These are phyloP conservation scores for Candida wancherniae DNA, from an alignment of 805 yeast species.

Conservation along the genomic window DNA sequence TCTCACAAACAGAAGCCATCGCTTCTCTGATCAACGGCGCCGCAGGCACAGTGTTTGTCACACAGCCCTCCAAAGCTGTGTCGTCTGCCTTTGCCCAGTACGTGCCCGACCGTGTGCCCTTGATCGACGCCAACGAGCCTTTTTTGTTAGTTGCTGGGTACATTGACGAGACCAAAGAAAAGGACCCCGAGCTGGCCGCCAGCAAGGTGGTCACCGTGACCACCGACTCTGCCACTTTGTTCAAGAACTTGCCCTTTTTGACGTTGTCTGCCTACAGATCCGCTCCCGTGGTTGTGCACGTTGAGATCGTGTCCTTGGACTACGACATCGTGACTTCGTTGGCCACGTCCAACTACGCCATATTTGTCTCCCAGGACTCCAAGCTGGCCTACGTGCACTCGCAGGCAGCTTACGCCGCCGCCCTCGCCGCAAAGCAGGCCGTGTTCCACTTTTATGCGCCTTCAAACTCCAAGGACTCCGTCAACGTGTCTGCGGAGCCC, in stretches of 20 bases:
- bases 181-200: constrained; percentile 12
- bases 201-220: constrained; percentile 39
- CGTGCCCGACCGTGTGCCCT: constrained; percentile 20
- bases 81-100: constrained; percentile 26
- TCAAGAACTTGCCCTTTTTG: constrained; percentile 59
- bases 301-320: constrained; percentile 55
- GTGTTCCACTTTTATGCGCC: constrained; percentile 68
- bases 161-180: constrained; percentile 12
- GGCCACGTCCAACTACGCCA: constrained; percentile 61
- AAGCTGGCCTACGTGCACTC: constrained; percentile 52
- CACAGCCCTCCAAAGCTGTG: constrained; percentile 45
- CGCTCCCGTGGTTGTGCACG: constrained; percentile 53
- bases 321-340: constrained; percentile 65
- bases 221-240: constrained; percentile 49
- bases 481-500: constrained; percentile 6
- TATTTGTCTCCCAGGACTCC: constrained; percentile 61
- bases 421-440: constrained; percentile 45
- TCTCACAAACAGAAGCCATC: constrained; percentile 16
- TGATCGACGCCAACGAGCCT: constrained; percentile 51
- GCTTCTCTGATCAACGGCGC: constrained; percentile 21
- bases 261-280: constrained; percentile 32
- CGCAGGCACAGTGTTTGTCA: constrained; percentile 35
- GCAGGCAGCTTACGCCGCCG: constrained; percentile 53
- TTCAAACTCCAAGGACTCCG: constrained; percentile 14
- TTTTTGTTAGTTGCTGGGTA: constrained; percentile 39